Conservation (phyloP, 208 protist species). For the Spongospora subterranea region DNA sequence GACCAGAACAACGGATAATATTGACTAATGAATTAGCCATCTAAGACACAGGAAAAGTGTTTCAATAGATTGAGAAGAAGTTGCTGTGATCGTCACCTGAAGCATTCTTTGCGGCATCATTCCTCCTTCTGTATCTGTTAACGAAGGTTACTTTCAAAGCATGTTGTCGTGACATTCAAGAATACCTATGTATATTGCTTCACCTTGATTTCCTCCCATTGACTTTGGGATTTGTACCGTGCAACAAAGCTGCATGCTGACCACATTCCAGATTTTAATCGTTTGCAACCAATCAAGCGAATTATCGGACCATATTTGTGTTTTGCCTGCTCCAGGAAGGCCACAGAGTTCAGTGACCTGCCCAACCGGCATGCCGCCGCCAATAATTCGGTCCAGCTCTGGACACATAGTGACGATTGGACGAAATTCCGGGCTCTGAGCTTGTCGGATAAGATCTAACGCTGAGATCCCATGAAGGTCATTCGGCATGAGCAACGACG, state of each 20-base stretch:
- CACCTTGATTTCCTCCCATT: conserved; percentile 80
- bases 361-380: conserved; percentile 75
- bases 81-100: neutral
- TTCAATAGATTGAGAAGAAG: neutral
- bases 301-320: conserved; percentile 76
- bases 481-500: neutral
- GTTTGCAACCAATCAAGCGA: neutral
- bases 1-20: conserved; percentile 59
- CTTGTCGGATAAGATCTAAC: neutral
- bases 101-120: neutral
- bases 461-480: neutral
- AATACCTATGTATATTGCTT: conserved; percentile 85
- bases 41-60: conserved; percentile 12
- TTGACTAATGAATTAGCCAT: conserved; percentile 76
- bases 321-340: conserved; percentile 87
- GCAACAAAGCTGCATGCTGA: conserved; percentile 82
- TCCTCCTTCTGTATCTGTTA: conserved; percentile 16
- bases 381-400: conserved; percentile 14
- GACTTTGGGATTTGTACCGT: conserved; percentile 76
- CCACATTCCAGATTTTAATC: neutral
- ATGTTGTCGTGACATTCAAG: conserved; percentile 84
- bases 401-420: conserved; percentile 14
- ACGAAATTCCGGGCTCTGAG: neutral
- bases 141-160: conserved; percentile 67
- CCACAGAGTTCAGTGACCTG: conserved; percentile 83